Conservation (phyloP, 106 monocot genomes). For the Chionographis japonica region DNA sequence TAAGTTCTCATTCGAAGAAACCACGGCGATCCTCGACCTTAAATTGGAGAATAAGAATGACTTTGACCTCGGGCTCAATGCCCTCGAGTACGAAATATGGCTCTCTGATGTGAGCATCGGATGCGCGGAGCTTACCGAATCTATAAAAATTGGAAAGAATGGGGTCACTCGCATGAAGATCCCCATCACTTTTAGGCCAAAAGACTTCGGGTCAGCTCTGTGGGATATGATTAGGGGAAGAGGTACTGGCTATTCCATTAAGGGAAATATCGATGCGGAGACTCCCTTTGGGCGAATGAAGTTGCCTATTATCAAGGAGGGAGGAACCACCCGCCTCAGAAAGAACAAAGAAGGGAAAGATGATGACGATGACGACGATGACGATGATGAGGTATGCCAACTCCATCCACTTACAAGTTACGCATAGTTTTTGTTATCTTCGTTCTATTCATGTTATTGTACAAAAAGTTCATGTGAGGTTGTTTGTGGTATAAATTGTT, state of each 20-base stretch:
- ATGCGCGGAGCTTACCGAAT: slow-evolving; percentile 37
- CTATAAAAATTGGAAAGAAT: slow-evolving; percentile 49
- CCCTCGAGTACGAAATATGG: slow-evolving; percentile 65
- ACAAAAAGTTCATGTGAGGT: no score
- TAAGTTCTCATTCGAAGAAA: slow-evolving; percentile 68
- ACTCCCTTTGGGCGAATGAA: slow-evolving; percentile 87
- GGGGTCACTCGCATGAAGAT: slow-evolving; percentile 45
- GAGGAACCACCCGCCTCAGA: slow-evolving; percentile 67
- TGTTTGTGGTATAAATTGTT: no score
- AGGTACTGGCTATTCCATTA: slow-evolving; percentile 71
- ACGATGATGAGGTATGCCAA: slow-evolving; percentile 55
- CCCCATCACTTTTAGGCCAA: slow-evolving; percentile 57
- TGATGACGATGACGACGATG: slow-evolving; percentile 55
- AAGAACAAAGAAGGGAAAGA: slow-evolving; percentile 51
- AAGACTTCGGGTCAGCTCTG: slow-evolving; percentile 70
- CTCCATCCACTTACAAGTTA: not conserved
- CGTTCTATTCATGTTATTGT: no score
- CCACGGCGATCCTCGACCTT: slow-evolving; percentile 46
- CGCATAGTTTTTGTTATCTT: no score
- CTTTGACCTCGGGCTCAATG: slow-evolving; percentile 66
- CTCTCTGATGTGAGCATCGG: slow-evolving; percentile 56
- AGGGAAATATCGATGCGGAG: slow-evolving; percentile 72
- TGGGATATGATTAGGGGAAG: slow-evolving; percentile 87
- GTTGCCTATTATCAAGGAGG: slow-evolving; percentile 71
- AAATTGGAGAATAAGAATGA: slow-evolving; percentile 76